Percentiles rank a stretch among this genome's conserved stretches.
phyloP scores from a whole-genome alignment of 805 yeast genomes.

The Candida silvicultrix region DNA sequence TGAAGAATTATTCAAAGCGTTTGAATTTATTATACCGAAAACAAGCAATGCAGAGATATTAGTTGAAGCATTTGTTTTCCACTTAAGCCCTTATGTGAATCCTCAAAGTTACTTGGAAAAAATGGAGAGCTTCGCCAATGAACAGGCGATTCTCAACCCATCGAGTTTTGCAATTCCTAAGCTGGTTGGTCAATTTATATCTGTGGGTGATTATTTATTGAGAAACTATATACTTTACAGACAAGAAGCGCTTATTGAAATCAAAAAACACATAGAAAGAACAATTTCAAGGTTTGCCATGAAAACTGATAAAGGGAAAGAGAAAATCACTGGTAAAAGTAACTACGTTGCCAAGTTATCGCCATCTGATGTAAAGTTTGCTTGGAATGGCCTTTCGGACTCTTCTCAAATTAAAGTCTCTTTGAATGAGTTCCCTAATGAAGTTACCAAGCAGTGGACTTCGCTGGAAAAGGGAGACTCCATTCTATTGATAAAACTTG shows the following conservation, averaged over 20 bases:
- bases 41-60: background rate
- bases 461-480: constrained; percentile 7
- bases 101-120: background rate
- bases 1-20: background rate
- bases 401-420: background rate
- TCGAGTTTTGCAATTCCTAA: background rate
- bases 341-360: constrained; percentile 8
- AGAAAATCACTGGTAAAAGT: constrained; percentile 12
- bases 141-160: background rate
- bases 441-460: constrained; percentile 11
- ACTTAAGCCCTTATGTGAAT: background rate
- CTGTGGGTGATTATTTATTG: constrained; percentile 7
- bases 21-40: background rate
- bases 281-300: constrained; percentile 10
- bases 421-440: background rate
- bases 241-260: background rate
- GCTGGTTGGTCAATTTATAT: constrained; percentile 1
- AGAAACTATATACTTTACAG: constrained; percentile 5
- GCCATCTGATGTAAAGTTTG: background rate
- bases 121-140: background rate
- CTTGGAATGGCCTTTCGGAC: background rate
- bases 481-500: constrained; percentile 6
- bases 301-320: constrained; percentile 2
- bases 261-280: constrained; percentile 7
- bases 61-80: background rate